Conservation (phyloP, 345 rosid genomes). For the Rhodamnia argentea region DNA sequence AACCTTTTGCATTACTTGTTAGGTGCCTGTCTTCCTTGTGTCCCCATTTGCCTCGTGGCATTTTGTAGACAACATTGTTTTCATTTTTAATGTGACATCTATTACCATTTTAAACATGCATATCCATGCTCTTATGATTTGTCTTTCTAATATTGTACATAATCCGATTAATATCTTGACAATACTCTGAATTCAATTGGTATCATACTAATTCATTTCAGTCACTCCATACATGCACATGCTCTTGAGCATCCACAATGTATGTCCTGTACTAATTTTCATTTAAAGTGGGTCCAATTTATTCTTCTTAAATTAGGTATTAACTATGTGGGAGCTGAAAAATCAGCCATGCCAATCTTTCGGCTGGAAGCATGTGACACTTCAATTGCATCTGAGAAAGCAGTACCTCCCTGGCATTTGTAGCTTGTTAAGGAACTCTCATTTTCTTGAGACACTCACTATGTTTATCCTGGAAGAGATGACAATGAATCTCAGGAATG, state of each 20-base stretch:
- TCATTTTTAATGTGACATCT: too few relatives aligned
- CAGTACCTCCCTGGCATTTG: background rate
- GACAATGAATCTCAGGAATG: background rate
- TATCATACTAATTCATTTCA: background rate
- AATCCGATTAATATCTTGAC: background rate
- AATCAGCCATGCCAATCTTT: background rate
- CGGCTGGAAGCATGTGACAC: background rate
- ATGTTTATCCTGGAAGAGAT: background rate
- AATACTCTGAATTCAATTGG: background rate
- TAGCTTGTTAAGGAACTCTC: background rate
- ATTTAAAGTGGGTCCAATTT: background rate
- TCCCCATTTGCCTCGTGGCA: too few relatives aligned
- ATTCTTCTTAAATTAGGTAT: background rate
- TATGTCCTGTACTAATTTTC: background rate
- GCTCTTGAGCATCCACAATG: too few relatives aligned
- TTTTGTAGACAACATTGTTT: too few relatives aligned
- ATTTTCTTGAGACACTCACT: background rate
- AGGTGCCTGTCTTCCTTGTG: too few relatives aligned
- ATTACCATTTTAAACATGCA: background rate
- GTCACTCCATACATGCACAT: too few relatives aligned
- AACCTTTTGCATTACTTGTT: too few relatives aligned
- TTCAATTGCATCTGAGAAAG: background rate
- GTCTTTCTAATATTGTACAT: too few relatives aligned
- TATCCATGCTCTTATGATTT: background rate
- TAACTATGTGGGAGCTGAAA: background rate